Evolutionary conservation across 768 basidiomycete species (phyloP), one percentile per base, ranked within the genome.

Genomic region (Boletus sp.): DNA sequence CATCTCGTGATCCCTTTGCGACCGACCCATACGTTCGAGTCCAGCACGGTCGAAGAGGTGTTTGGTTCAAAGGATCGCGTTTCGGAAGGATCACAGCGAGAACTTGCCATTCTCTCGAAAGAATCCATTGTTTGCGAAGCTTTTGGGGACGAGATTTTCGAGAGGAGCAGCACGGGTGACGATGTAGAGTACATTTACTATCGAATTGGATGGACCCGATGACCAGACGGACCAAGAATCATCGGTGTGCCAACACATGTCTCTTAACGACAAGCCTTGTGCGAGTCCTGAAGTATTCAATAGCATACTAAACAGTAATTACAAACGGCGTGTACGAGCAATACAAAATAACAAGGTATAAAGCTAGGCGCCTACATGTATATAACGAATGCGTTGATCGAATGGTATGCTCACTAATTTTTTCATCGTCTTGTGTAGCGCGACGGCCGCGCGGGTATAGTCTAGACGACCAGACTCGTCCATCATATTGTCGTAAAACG

Each of bases 1-100:
- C 89, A 92, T 62, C 80, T 93, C 14, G 77, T 92, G 48, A 82
- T 92, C n/a, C 90, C 92, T 1, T 75, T 90, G 5, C 87, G 92
- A 1, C 68, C 76, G 10, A 89, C 87, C 0, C 86, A 89, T 60
- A 63, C 73, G 0, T 67, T 66, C 12, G 92, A 94, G 73, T 84
- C 82, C 0, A 72, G 64, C 35, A 79, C 80, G 0, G 69, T 92
- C 45, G 86, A 89, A 58, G 64, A 67, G 9, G 76, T 84, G 4
- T 90, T 92, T 59, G 60, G 62, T 14, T 56, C 47, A 9, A 51
- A 54, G 33, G 46, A 50, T 30, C 50, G 37, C 17, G 14, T 17
- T 12, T 29, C n/a, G 36, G 37, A 52, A 24, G 56, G 55, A 51
- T 51, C 52, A 32, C 50, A 53, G 6, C 51, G 58, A 52, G 67